Base-by-base conservation (phyloP, 257 asterid species). In the Ballota nigra region DNA sequence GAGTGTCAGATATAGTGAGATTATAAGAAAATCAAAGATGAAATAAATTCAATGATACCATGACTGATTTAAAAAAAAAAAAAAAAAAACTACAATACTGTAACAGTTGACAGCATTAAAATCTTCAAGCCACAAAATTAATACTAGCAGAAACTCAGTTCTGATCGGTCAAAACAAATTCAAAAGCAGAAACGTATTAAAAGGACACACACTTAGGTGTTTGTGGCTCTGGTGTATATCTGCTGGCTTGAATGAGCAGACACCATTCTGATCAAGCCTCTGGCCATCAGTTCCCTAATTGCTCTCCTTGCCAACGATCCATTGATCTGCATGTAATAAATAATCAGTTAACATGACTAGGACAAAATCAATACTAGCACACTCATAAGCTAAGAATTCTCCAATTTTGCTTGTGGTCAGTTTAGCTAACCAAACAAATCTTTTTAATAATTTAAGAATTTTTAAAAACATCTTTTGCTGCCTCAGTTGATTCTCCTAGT, bases 271-370 rank as follows among this genome's bases (percentile, higher is more conserved):
- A 92, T 85, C 68, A 75, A 67, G 4, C 97, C 96, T 72, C 80
- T 81, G 0, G 86, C 88, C 92, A 83, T 85, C 85, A 92, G 66
- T 8, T 92, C 98, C 65, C 76, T 77, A 3, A 90, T 92, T 6
- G 97, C 97, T 82, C 76, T 92, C 84, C 98, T 87, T 0, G 98
- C 97, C 66, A 92, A 86, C 5, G 96, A 90, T 78, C 98, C 98
- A 45, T 68, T 92, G 57, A 90, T 86, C 97, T 92, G 90, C 64
- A 22, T 26, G 33, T 34, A 12, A 28, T 3, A 26, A 19, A 74
- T 1, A 26, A 23, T 56, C 12, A 7, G 2, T 16, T 22, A 3
- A 5, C 62, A 11, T 4, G 63, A 15, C 52, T 23, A 7, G 7
- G 8, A 28, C 31, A 18, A 4, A 1, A 6, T 2, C 16, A 24